phyloP scores from a whole-genome alignment of 1,139 yeast species.

The Geotrichum carabidarum region DNA sequence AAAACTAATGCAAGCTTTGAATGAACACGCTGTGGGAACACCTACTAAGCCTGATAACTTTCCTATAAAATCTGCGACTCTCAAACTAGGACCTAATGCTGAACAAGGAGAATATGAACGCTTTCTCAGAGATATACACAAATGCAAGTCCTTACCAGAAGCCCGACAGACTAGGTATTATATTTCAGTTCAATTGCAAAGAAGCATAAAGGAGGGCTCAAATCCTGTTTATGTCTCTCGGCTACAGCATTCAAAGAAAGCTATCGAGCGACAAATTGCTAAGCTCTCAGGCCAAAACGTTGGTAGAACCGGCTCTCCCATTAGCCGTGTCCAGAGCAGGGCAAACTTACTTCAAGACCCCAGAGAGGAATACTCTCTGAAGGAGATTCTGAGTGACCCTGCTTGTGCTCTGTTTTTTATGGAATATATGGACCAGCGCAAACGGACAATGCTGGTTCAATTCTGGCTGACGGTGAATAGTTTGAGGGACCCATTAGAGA shows the following conservation, averaged over 20 bases:
- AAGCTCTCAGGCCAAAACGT: conserved; percentile 28
- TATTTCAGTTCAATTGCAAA: conserved; percentile 40
- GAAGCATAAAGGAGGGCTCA: conserved; percentile 26
- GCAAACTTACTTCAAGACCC: conserved; percentile 23
- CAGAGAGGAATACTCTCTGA: conserved; percentile 37
- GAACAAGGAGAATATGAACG: conserved; percentile 42
- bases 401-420: conserved; percentile 48
- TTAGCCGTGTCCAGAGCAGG: conserved; percentile 11
- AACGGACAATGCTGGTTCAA: conserved; percentile 45
- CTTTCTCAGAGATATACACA: conserved; percentile 40
- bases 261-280: conserved; percentile 30
- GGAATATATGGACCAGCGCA: conserved; percentile 52
- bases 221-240: conserved; percentile 29
- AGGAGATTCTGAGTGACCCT: conserved; percentile 45
- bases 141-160: conserved; percentile 37
- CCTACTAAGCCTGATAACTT: conserved; percentile 5
- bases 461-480: conserved; percentile 66
- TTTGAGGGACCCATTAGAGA: conserved; percentile 69
- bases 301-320: not conserved
- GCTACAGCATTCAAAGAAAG: conserved; percentile 30
- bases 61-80: conserved; percentile 3
- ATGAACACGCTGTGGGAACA: conserved; percentile 49
- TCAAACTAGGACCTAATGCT: conserved; percentile 33
- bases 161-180: conserved; percentile 45
- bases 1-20: conserved; percentile 63